These are phyloP conservation scores for Penicillium sp. DNA, from an alignment of 2,329 filamentous ascomycete genomes.

Conservation along the genomic window DNA sequence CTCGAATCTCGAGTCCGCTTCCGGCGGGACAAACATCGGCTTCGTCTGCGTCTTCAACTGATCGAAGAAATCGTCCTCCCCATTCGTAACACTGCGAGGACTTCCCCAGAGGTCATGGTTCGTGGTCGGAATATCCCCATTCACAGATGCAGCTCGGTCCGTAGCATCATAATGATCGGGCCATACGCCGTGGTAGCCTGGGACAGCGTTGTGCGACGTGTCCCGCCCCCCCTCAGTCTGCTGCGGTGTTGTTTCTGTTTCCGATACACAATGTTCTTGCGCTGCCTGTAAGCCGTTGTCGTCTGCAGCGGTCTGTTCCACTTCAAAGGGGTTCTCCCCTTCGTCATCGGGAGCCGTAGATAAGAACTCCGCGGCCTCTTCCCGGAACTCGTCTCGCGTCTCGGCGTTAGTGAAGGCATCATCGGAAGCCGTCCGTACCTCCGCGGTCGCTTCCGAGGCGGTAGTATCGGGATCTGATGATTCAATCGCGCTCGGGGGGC, in stretches of 20 bases:
- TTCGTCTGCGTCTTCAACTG: conserved; percentile 51
- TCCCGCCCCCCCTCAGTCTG: conserved; percentile 1
- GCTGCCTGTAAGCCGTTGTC: not conserved
- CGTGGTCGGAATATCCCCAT: conserved; percentile 21
- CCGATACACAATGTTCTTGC: not conserved
- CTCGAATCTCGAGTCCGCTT: conserved; percentile 66
- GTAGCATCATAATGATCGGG: conserved; percentile 11
- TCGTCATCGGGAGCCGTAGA: conserved; percentile 2
- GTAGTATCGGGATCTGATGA: not conserved
- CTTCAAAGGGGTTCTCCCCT: not conserved
- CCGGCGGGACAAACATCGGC: conserved; percentile 42
- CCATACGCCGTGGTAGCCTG: conserved; percentile 8
- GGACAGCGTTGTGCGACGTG: not conserved
- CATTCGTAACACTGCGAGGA: conserved; percentile 49
- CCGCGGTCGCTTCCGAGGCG: not conserved
- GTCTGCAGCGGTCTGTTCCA: not conserved
- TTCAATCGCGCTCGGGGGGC: not conserved
- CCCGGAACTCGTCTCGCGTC: conserved; percentile 8
- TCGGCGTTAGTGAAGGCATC: conserved; percentile 4
- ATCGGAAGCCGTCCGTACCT: not conserved
- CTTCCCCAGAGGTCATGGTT: conserved; percentile 50
- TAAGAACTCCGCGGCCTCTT: conserved; percentile 10
- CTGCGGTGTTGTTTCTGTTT: not conserved
- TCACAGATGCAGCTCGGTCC: conserved; percentile 7
- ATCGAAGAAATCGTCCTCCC: conserved; percentile 64